A percentile compares a stretch with the other conserved stretches of the same genome.
phyloP scores from a whole-genome alignment of 352 stramenopile genomes.

The Phytophthora fragariae region DNA sequence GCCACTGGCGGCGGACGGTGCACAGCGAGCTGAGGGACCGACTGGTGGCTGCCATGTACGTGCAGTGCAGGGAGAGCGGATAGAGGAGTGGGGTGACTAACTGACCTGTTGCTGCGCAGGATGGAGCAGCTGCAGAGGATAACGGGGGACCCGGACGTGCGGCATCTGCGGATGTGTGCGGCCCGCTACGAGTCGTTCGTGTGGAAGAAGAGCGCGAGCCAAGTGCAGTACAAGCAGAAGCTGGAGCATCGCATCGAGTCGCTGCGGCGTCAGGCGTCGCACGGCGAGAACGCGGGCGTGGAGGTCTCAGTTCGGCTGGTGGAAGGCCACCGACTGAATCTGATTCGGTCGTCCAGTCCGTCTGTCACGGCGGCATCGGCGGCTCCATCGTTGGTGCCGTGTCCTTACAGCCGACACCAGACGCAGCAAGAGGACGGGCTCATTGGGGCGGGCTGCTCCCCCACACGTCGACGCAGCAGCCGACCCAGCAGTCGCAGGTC shows the following conservation, averaged over 20 bases:
- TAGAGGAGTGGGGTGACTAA: no score
- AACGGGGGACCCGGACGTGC: slow-evolving; percentile 55
- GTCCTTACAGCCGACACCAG: slow-evolving; percentile 22
- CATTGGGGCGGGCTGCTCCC: slow-evolving; percentile 6
- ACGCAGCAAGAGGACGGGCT: slow-evolving; percentile 9
- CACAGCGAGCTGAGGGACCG: slow-evolving; percentile 45
- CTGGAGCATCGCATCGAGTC: slow-evolving; percentile 73
- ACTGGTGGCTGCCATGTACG: slow-evolving; percentile 47
- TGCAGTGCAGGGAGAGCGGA: not conserved
- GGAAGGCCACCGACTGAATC: slow-evolving; percentile 38
- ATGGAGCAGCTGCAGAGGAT: slow-evolving; percentile 70
- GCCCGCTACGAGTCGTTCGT: slow-evolving; percentile 76
- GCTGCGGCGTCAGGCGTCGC: slow-evolving; percentile 58
- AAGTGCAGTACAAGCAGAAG: slow-evolving; percentile 78
- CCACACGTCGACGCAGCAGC: slow-evolving; percentile 21
- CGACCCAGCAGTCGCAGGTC: slow-evolving; percentile 20
- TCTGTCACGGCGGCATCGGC: not conserved
- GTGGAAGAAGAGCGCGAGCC: slow-evolving; percentile 72
- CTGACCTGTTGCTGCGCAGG: slow-evolving; percentile 26
- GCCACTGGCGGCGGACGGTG: slow-evolving; percentile 46
- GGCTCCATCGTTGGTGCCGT: slow-evolving; percentile 16
- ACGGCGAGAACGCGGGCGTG: slow-evolving; percentile 38
- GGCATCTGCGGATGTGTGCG: slow-evolving; percentile 68
- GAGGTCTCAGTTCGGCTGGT: slow-evolving; percentile 31
- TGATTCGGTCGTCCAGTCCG: slow-evolving; percentile 25